Base-by-base conservation (phyloP, 2,329 filamentous ascomycete species). In the Elsinoe fawcettii region DNA sequence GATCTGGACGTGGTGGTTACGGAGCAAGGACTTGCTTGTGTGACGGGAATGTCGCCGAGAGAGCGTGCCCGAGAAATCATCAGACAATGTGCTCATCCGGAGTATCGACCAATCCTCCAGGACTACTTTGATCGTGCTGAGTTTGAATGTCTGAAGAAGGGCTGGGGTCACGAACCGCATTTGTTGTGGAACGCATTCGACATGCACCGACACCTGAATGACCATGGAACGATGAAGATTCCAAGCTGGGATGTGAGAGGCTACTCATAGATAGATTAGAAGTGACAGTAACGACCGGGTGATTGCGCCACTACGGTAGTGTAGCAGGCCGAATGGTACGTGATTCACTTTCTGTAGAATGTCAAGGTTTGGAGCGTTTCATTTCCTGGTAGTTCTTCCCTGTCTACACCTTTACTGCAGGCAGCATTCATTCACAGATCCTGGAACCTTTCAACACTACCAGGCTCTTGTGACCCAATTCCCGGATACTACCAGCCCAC, bases 161-260 rank as follows among this genome's bases (percentile, higher is more conserved):
- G 89, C 18, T 88, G 86, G 88, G 89, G 88, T 18, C 90, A 95
- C 72, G 87, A 95, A 78, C 90, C 90, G 23, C 90, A 95, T 71
- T 74, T 95, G 69, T 77, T 95, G 61, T 95, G 85, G 80, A 87
- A 95, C 73, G 78, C 80, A 47, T 95, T 95, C 70, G 88, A 95
- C 72, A 88, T 95, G 84, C 90, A 95, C 75, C 85, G 85, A 78
- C 87, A 90, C 62, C 73, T 95, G 60, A 75, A 83, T 58, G 85
- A 91, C 75, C 82, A 92, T 70, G 90, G 90, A 22, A 93, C 88
- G 64, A 95, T 95, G 90, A 91, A 91, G 84, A 80, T 91, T 63
- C 78, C 80, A 66, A 81, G 75, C 62, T 90, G 86, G 84, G 69
- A 55, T 11, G 53, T 55, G 8, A 43, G 37, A 30, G 53, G 53